phyloP scores from a whole-genome alignment of 1,284 basidiomycete genomes.

The Moniliophthora roreri region DNA sequence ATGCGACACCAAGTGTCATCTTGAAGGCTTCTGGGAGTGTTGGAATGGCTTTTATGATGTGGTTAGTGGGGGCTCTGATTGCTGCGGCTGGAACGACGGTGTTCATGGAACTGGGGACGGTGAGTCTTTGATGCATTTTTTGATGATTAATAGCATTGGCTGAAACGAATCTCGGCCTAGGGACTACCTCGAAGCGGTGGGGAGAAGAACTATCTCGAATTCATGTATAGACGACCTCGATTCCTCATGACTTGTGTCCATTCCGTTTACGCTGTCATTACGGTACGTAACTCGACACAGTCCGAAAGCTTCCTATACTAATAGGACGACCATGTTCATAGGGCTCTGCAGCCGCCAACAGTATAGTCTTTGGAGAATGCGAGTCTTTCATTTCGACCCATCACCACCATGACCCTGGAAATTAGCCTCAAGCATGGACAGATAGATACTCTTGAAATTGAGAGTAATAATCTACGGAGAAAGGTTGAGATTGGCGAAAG shows the following conservation, averaged over 20 bases:
- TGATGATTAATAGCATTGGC: too few species aligned
- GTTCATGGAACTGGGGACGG: conserved; percentile 73
- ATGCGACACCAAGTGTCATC: conserved; percentile 71
- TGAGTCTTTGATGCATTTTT: conserved; percentile 30
- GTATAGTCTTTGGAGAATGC: conserved; percentile 70
- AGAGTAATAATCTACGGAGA: too few species aligned
- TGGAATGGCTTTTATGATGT: conserved; percentile 65
- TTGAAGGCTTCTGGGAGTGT: conserved; percentile 63
- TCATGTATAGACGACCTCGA: conserved; percentile 63
- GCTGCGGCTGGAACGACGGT: conserved; percentile 68
- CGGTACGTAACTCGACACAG: conserved; percentile 37
- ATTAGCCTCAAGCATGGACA: too few species aligned
- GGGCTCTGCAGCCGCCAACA: conserved; percentile 56
- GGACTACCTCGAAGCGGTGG: conserved; percentile 70
- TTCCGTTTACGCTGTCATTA: conserved; percentile 58
- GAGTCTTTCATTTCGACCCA: conserved; percentile 18
- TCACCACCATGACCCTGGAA: too few species aligned
- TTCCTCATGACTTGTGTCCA: conserved; percentile 63
- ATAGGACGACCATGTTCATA: conserved; percentile 21
- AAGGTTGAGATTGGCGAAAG: too few species aligned
- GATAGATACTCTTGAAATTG: too few species aligned
- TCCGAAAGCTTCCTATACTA: conserved; percentile 19
- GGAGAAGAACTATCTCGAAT: conserved; percentile 78
- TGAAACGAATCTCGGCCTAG: conserved; percentile 29
- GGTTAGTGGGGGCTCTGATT: conserved; percentile 66